Conservation (phyloP, 495 filamentous ascomycete genomes). For the Penicillium simplicissimum region DNA sequence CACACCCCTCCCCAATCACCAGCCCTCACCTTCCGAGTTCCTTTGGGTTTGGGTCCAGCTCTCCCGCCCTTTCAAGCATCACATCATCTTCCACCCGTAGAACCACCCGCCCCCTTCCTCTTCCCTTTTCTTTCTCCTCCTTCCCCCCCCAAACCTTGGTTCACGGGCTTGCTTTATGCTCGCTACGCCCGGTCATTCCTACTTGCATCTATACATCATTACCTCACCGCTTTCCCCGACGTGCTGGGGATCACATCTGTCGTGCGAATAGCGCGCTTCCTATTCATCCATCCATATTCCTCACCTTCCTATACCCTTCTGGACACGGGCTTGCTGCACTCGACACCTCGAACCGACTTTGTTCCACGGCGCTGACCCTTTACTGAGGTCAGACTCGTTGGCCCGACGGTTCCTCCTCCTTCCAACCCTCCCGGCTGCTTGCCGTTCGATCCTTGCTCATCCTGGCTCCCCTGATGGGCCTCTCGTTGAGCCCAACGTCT, state of each 20-base stretch:
- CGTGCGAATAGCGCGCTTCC: not conserved
- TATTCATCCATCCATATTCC: not conserved
- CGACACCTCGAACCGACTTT: slow-evolving; percentile 11
- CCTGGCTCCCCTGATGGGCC: slow-evolving; percentile 40
- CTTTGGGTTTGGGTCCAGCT: slow-evolving; percentile 30
- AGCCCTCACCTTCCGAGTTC: no score
- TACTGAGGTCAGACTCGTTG: slow-evolving; percentile 14
- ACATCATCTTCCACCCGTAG: slow-evolving; percentile 38
- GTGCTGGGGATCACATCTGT: slow-evolving; percentile 7
- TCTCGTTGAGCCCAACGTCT: slow-evolving; percentile 23
- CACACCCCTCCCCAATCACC: slow-evolving; percentile 32
- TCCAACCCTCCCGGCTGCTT: slow-evolving; percentile 19
- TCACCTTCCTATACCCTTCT: not conserved
- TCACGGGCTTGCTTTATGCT: slow-evolving; percentile 15
- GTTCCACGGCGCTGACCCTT: slow-evolving; percentile 16
- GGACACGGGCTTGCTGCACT: slow-evolving; percentile 1
- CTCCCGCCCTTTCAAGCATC: slow-evolving; percentile 30
- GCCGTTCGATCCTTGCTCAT: slow-evolving; percentile 6
- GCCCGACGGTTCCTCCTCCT: slow-evolving; percentile 20
- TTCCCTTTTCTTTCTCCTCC: slow-evolving; percentile 16
- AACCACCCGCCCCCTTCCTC: slow-evolving; percentile 12
- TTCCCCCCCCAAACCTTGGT: slow-evolving; percentile 16
- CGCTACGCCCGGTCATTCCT: not conserved
- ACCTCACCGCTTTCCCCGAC: slow-evolving; percentile 35
- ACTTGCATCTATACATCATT: slow-evolving; percentile 16